These are phyloP conservation scores for Chaetomium tenue DNA, from an alignment of 495 filamentous ascomycete species.

Conservation along the genomic window DNA sequence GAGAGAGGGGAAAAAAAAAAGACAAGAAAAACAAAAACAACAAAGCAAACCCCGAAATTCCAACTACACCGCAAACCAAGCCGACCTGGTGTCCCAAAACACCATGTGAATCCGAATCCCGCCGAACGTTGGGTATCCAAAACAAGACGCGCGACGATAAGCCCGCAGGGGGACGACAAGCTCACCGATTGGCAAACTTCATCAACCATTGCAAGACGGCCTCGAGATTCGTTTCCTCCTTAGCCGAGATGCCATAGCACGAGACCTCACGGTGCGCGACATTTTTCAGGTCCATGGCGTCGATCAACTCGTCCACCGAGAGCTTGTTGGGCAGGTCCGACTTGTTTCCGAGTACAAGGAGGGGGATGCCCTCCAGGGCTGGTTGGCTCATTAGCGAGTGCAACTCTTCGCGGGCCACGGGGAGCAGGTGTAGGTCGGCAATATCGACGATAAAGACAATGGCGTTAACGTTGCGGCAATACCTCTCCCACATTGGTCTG, in stretches of 20 bases:
- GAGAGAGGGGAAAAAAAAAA: background rate
- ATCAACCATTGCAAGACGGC: slow-evolving; percentile 97
- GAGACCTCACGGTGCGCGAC: slow-evolving; percentile 92
- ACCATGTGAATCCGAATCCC: slow-evolving; percentile 11
- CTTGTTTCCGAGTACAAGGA: slow-evolving; percentile 97
- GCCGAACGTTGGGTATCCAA: slow-evolving; percentile 25
- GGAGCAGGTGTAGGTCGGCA: slow-evolving; percentile 73
- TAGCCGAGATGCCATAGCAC: slow-evolving; percentile 98
- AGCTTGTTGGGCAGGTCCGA: slow-evolving; percentile 85
- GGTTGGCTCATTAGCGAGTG: slow-evolving; percentile 84
- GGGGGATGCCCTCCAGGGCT: slow-evolving; percentile 81
- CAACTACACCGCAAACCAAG: slow-evolving; percentile 3
- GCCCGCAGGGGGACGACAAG: background rate
- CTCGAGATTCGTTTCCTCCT: slow-evolving; percentile 97
- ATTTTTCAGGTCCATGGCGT: slow-evolving; percentile 82
- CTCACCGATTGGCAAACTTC: slow-evolving; percentile 68
- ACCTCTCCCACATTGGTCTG: slow-evolving; percentile 98
- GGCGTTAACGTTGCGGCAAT: slow-evolving; percentile 95
- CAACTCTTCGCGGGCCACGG: slow-evolving; percentile 88
- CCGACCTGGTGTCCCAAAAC: slow-evolving; percentile 7
- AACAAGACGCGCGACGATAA: slow-evolving; percentile 6
- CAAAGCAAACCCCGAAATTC: background rate
- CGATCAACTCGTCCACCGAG: slow-evolving; percentile 92
- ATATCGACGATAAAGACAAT: slow-evolving; percentile 95
- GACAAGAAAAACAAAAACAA: slow-evolving; percentile 8